These are phyloP conservation scores for Magnaporthales sp. DNA, from an alignment of 2,329 filamentous ascomycete genomes.

Conservation along the genomic window DNA sequence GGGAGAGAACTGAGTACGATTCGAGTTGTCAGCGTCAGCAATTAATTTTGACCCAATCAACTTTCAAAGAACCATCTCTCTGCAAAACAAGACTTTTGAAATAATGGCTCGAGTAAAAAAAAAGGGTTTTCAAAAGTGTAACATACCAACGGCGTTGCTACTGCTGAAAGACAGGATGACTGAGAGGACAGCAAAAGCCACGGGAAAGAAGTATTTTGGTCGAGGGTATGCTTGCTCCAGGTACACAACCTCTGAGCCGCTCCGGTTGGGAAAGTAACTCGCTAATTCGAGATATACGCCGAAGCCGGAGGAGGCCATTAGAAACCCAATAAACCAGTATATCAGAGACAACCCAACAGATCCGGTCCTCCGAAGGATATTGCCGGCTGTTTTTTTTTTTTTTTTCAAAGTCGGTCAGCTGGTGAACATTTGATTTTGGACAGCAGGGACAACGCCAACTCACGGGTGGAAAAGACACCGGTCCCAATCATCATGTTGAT, in stretches of 20 bases:
- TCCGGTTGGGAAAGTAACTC: conserved; percentile 57
- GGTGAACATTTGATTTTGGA: neutral
- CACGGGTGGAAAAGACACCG: conserved; percentile 54
- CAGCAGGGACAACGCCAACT: conserved; percentile 17
- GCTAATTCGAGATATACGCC: conserved; percentile 57
- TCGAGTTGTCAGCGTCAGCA: too few relatives aligned
- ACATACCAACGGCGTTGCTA: conserved; percentile 56
- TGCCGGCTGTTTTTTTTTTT: too few relatives aligned
- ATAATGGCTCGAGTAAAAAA: too few relatives aligned
- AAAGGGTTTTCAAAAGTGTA: too few relatives aligned
- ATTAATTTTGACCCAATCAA: too few relatives aligned
- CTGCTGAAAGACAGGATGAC: conserved; percentile 58
- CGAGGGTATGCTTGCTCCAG: conserved; percentile 59
- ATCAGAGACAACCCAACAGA: conserved; percentile 54
- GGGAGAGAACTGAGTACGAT: too few relatives aligned
- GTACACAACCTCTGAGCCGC: conserved; percentile 58
- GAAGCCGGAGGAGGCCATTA: conserved; percentile 47
- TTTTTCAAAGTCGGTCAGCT: too few relatives aligned
- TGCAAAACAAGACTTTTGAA: too few relatives aligned
- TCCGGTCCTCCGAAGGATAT: conserved; percentile 49
- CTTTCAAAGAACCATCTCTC: too few relatives aligned
- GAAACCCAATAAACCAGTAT: conserved; percentile 55
- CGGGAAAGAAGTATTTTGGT: conserved; percentile 55
- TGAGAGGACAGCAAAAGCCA: conserved; percentile 54
- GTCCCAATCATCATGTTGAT: conserved; percentile 56